Conservation (phyloP, 257 asterid species). For the Primulina huaijiensis region DNA sequence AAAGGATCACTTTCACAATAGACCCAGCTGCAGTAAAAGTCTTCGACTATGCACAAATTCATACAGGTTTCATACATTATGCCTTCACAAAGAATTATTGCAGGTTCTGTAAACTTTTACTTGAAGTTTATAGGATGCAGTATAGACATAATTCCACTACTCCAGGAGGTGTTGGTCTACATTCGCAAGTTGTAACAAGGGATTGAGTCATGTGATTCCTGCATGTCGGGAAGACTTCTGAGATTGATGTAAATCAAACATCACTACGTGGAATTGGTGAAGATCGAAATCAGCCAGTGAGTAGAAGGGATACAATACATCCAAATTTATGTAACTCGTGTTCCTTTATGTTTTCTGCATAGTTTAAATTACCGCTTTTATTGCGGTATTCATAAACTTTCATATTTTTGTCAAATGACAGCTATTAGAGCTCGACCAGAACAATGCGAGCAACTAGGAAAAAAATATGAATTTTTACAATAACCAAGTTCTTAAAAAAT, state of each 20-base stretch:
- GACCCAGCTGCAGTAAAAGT: not conserved
- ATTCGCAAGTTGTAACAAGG: too few relatives aligned
- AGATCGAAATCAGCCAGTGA: too few relatives aligned
- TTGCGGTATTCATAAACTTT: too few relatives aligned
- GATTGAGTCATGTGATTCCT: too few relatives aligned
- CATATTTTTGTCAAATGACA: not conserved
- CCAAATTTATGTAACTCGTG: too few relatives aligned
- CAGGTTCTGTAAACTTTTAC: not conserved
- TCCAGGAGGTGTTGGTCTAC: too few relatives aligned
- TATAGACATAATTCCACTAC: too few relatives aligned
- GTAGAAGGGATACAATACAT: too few relatives aligned
- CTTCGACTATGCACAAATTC: not conserved
- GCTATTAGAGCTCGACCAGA: not conserved
- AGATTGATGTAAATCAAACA: not conserved
- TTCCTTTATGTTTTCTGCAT: too few relatives aligned
- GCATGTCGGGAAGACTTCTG: not conserved
- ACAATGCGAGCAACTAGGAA: not conserved
- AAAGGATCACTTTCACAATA: not conserved
- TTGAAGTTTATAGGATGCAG: not conserved
- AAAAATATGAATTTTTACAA: too few relatives aligned
- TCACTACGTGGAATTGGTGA: not conserved
- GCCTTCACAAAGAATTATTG: conserved; percentile 1
- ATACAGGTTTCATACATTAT: not conserved
- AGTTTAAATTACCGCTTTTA: not conserved
- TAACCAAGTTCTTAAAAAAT: too few relatives aligned